phyloP scores from a whole-genome alignment of 2,329 filamentous ascomycete species.

The Fusarium sacchari region DNA sequence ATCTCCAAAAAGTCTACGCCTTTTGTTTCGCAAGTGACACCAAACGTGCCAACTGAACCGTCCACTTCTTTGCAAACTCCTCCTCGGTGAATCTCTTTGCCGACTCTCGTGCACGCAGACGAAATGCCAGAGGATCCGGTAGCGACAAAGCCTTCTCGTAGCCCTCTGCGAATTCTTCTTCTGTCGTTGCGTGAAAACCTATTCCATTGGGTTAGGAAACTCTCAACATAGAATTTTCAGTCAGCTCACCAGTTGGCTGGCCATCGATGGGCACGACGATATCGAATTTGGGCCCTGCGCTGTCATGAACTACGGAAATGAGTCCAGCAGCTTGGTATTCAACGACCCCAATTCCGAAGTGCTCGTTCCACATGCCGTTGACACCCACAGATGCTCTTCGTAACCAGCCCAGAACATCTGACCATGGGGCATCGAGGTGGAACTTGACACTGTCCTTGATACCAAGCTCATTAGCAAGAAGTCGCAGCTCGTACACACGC shows the following conservation, averaged over 20 bases:
- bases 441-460: conserved; percentile 89
- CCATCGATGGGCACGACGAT: conserved; percentile 88
- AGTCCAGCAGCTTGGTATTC: conserved; percentile 97
- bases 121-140: conserved; percentile 77
- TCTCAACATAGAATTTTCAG: neutral
- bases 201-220: conserved; percentile 8
- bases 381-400: conserved; percentile 83
- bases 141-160: conserved; percentile 82
- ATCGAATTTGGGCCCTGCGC: conserved; percentile 90
- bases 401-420: conserved; percentile 83
- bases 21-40: conserved; percentile 58
- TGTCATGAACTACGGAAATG: conserved; percentile 92
- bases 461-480: conserved; percentile 86
- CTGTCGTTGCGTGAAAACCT: conserved; percentile 87
- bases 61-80: conserved; percentile 84
- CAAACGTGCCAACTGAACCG: conserved; percentile 76
- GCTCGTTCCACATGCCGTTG: conserved; percentile 99
- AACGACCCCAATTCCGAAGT: conserved; percentile 97
- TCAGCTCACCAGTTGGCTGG: conserved; percentile 73
- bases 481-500: conserved; percentile 85
- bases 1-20: conserved; percentile 35
- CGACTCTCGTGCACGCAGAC: conserved; percentile 78
- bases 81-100: conserved; percentile 88
- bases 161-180: conserved; percentile 80
- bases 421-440: conserved; percentile 89